Base-by-base conservation (phyloP, 352 stramenopile species). In the Phytopythium delawarense region DNA sequence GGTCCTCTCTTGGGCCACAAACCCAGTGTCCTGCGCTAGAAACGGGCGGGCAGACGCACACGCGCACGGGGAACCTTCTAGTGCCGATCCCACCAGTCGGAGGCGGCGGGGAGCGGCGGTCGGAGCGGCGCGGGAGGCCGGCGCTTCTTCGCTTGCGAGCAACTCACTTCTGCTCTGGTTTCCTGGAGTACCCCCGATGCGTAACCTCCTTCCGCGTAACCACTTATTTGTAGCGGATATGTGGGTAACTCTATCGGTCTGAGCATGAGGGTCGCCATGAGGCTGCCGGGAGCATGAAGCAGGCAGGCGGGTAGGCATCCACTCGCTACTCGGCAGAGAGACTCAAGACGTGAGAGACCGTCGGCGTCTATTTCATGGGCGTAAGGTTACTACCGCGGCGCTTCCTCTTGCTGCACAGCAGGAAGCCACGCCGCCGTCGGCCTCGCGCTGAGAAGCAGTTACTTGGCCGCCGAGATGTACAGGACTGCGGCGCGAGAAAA, bases 391-490 rank as follows among this genome's bases (percentile, higher is more conserved):
- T 21, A 21, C 18, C 18, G 42, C 45, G 45, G 45, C 21, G 45
- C 21, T 25, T 51, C 21, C 45, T 28, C n/a, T 28, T 51, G 8
- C 45, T 32, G n/a, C 13, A 15, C 6, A 8, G 42, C 21, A 13
- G 7, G 18, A 13, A 25, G 42, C 40, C 0, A 1, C 15, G 18
- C 20, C 40, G 40, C 20, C 40, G 7, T 16, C 42, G 18, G 7
- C 21, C 23, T 52, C 21, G 6, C 4, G 11, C 30, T 15, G 45
- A 8, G 12, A 23, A 23, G 35, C n/a, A 16, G 35, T 76, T 76
- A 94, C 73, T 94, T 94, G 67, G 86, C 75, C 35, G 86, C 86
- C 7, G 86, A 88, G 63, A 94, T 94, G 67, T 94, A 94, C 45
- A 94, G 70, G 64, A 94, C 86, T 94, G 57, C 20, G 16, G 20